Base-by-base conservation (phyloP, 305 asterid genomes). In the Solanum hybrid region DNA sequence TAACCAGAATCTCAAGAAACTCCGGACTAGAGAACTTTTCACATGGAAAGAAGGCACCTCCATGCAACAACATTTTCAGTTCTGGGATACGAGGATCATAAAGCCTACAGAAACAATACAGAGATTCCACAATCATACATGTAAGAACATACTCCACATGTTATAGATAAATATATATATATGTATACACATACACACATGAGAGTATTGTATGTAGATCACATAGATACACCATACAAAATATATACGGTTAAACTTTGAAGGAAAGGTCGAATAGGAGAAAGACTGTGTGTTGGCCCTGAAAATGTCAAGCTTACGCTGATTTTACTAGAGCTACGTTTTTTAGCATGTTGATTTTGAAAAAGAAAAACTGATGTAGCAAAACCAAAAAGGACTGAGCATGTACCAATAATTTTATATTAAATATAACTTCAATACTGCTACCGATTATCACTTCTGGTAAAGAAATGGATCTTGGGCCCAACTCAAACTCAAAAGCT, bases 41-140 rank as follows among this genome's bases (percentile, higher is more conserved):
- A 39, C 97, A 95, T 41, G 99, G 99, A 91, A 97, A 97, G 94
- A 96, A 97, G 68, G 95, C 92, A 89, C 92, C 94, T 41, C 92
- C 90, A 83, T 94, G 97, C 91, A 97, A 97, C 92, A 96, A 92
- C 91, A 91, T 76, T 90, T 94, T 93, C 36, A 96, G 92, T 92
- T 94, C 97, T 86, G 98, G 93, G 88, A 93, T 92, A 89, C 98
- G 98, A 89, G 99, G 98, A 94, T 97, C 99, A 91, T 97, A 97
- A 89, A 97, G 97, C 96, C 99, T 97, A 95, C 89, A 88, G 90
- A 93, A 87, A 90, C 89, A 93, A 88, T 33, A 91, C 41, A 88
- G 38, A 80, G 89, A 57, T 85, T 85, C 77, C 78, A 85, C 45
- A 85, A 85, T 85, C 77, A 85, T 22, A 57, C 15, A 57, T 7